Evolutionary conservation across 805 yeast genomes (phyloP).

Genomic region (Starmerella kuoi): DNA sequence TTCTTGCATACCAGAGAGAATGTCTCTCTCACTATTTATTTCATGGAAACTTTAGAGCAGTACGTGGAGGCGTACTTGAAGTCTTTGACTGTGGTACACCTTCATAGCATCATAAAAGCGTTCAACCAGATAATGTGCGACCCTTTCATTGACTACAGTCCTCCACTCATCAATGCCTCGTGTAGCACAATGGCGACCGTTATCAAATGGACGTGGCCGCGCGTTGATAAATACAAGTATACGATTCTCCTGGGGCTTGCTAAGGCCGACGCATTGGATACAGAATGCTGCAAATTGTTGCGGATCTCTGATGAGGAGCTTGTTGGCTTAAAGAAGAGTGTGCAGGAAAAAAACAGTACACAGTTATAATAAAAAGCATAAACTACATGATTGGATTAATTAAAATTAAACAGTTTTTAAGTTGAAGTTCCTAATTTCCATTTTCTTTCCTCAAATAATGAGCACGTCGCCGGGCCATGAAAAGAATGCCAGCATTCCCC

Average conservation of each 20-base stretch:
- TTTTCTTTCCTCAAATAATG: no score
- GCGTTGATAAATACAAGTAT: conserved; percentile 23
- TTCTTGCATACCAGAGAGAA: conserved; percentile 21
- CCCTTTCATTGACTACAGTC: conserved; percentile 24
- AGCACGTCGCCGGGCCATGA: neutral
- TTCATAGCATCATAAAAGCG: conserved; percentile 19
- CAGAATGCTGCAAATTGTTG: conserved; percentile 10
- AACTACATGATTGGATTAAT: no score
- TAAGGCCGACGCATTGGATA: conserved; percentile 17
- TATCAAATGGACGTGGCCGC: conserved; percentile 22
- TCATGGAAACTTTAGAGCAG: conserved; percentile 12
- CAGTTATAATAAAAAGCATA: no score
- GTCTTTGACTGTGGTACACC: conserved; percentile 21
- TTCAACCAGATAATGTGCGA: conserved; percentile 24
- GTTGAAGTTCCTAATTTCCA: no score
- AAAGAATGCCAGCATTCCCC: neutral
- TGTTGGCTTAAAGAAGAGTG: neutral
- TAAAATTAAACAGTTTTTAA: no score
- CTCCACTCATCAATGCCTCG: conserved; percentile 16
- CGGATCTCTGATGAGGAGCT: conserved; percentile 5
- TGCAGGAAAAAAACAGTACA: no score
- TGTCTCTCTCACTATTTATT: conserved; percentile 17
- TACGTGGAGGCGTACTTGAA: conserved; percentile 16
- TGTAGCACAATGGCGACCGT: conserved; percentile 13
- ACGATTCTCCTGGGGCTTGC: conserved; percentile 24